Evolutionary conservation across 2,329 filamentous ascomycete species (phyloP), one percentile per base, ranked within the genome.

Genomic region (Paecilomyces variotii): DNA sequence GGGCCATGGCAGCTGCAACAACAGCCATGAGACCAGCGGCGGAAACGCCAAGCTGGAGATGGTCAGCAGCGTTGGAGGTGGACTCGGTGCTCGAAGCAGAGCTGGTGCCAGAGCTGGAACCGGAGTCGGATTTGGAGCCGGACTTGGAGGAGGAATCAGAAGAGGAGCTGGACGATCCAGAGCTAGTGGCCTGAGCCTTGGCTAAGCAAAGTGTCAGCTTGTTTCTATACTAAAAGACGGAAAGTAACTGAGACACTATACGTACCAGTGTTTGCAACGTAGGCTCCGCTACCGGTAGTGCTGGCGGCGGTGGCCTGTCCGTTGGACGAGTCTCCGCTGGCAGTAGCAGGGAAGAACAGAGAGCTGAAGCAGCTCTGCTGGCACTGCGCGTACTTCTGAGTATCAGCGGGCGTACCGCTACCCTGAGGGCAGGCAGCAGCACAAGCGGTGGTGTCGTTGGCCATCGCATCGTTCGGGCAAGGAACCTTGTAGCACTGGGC

Each of bases 341-440:
- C 63, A 30, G 65, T 70, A 55, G 66, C 65, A 10, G 70, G 74
- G 67, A 80, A 76, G 74, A 79, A 82, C 66, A 77, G 70, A 61
- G 72, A 76, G 67, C 68, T 74, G 70, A 79, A 79, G 74, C 82
- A 84, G 59, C 67, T 65, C 56, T 77, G 71, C 66, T 80, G 74
- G 69, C 82, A 84, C 54, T 73, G 62, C 60, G 75, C 73, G 64
- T 78, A 84, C 59, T 70, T 70, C 56, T 76, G 62, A 34, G 76
- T 79, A 60, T 78, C 80, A 11, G 68, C 69, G 2, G 75, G 67
- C 30, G 77, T 74, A 52, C 81, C 80, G 62, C 76, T 74, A 57
- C 81, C 81, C 73, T 83, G 80, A 58, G 79, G 76, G 68, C 82
- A 84, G 56, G 77, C 73, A 53, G 74, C 74, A 53, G 79, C 80